Evolutionary conservation across 2,329 filamentous ascomycete genomes (phyloP).

Genomic region (Colletotrichum shisoi): DNA sequence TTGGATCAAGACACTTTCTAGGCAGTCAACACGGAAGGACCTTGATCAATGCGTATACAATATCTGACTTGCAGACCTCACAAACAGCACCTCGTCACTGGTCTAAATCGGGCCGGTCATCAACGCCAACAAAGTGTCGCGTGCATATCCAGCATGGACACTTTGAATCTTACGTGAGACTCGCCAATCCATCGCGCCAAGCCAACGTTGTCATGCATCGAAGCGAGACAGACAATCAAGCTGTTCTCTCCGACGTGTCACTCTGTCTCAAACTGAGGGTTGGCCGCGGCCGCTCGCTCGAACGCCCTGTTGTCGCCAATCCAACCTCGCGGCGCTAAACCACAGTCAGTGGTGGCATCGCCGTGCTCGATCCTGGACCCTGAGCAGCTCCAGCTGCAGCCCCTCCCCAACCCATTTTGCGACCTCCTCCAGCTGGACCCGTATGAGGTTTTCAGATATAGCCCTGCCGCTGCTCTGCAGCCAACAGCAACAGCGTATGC

Average conservation of each 20-base stretch:
- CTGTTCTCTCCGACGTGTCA: not conserved
- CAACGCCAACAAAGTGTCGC: not conserved
- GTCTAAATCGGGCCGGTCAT: conserved; percentile 18
- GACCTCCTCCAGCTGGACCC: not conserved
- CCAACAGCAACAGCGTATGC: not conserved
- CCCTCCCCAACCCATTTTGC: not conserved
- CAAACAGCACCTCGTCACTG: not conserved
- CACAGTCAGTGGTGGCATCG: not conserved
- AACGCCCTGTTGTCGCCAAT: not conserved
- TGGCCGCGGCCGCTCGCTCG: not conserved
- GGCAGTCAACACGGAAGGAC: not conserved
- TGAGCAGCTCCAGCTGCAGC: conserved; percentile 5
- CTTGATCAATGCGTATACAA: not conserved
- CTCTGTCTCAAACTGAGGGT: not conserved
- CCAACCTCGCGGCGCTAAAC: conserved; percentile 17
- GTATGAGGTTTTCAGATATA: not conserved
- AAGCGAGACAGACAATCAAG: conserved; percentile 1
- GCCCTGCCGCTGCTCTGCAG: no score
- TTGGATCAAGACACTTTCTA: not conserved
- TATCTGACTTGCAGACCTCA: not conserved
- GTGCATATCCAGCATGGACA: not conserved
- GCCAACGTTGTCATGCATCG: no score
- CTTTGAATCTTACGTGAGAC: conserved; percentile 32
- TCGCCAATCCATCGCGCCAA: conserved; percentile 18
- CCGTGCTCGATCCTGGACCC: conserved; percentile 12